Conservation (phyloP, 2,329 filamentous ascomycete species). For the Trichoderma afroharzianum region DNA sequence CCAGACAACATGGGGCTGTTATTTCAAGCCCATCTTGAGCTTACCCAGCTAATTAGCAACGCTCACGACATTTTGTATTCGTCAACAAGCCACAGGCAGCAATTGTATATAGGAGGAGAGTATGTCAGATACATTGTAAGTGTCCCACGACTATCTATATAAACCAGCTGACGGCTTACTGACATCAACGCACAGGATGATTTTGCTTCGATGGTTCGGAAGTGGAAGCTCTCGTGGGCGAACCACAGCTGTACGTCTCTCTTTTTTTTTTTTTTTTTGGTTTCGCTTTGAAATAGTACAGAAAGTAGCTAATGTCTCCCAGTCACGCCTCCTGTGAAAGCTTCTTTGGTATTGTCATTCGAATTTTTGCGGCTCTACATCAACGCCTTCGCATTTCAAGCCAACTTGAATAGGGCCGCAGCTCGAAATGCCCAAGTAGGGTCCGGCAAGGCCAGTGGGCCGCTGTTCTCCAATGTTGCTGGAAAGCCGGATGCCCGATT, state of each 20-base stretch:
- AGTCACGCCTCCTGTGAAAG: not conserved
- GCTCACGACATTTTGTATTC: not conserved
- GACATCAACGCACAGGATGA: not conserved
- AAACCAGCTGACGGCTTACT: not conserved
- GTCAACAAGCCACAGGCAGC: not conserved
- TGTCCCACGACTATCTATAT: not conserved
- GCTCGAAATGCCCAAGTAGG: not conserved
- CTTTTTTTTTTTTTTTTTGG: too few species aligned
- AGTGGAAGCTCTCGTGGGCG: not conserved
- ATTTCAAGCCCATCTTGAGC: not conserved
- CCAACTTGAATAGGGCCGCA: not conserved
- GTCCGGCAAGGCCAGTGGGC: not conserved
- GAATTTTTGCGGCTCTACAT: not conserved
- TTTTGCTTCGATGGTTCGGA: slow-evolving; percentile 1
- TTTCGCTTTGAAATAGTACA: not conserved
- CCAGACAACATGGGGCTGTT: not conserved
- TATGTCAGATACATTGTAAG: not conserved
- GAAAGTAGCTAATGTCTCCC: not conserved
- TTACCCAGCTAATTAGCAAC: not conserved
- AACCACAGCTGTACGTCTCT: not conserved
- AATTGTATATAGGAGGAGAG: not conserved
- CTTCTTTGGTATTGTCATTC: not conserved
- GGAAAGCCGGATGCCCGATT: not conserved
- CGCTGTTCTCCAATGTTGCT: not conserved
- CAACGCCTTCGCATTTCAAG: not conserved